Base-by-base conservation (phyloP, 805 yeast species). In the Millerozyma acaciae region DNA sequence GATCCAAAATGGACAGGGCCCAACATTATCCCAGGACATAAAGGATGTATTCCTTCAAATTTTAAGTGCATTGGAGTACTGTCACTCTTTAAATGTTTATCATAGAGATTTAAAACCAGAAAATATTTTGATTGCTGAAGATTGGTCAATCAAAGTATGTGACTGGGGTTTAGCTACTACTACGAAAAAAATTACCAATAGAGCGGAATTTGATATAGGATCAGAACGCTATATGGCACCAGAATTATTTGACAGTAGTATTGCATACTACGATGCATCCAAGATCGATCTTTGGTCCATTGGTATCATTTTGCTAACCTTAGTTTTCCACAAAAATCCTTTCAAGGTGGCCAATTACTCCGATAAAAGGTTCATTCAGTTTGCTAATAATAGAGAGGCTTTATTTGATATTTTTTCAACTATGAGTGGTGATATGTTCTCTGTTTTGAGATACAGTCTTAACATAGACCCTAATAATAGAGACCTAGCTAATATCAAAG, bases 201-300 rank as follows among this genome's bases (percentile, higher is more conserved):
- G 44, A 16, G 48, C 42, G 30, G 72, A 65, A 38, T 84, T 87
- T 54, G 95, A 85, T 40, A 84, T 86, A 38, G 96, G 96, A 16
- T 77, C 86, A 34, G 95, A 86, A 59, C 70, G 95, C 41, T 88
- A 88, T 58, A 88, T 88, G 97, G 94, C 96, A 0, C 97, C 97
- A 1, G 97, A 88, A 53, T 61, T 87, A 37, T 80, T 87, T 51
- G 95, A 87, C 34, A 45, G 56, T 9, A 61, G 62, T 25, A 60
- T 76, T 30, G 75, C 74, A 21, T 64, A 70, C 26, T 89, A 88
- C 55, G 83, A 82, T 47, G 86, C 95, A 6, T 77, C 80, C 14
- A 81, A 84, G 56, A 81, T 84, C 32, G 96, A 88, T 60, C 67
- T 88, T 30, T 88, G 97, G 97, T 80, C 96, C 1, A 61, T 84